phyloP scores from a whole-genome alignment of 805 yeast species.

The Cyberlindnera samutprakarnensis region DNA sequence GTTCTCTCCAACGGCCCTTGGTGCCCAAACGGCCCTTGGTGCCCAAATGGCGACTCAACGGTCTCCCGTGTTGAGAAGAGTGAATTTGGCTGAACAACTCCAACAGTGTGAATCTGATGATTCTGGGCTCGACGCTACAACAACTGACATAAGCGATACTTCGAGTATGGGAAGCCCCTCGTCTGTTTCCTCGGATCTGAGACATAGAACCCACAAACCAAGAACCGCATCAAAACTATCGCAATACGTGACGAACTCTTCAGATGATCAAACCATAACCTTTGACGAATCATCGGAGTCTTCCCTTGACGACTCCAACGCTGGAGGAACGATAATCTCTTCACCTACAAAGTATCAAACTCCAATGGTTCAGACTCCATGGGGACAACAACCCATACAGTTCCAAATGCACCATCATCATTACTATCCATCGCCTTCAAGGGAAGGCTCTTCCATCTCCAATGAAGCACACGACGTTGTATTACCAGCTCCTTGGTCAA shows the following conservation, averaged over 20 bases:
- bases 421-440: constrained; percentile 26
- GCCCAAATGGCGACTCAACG: constrained; percentile 19
- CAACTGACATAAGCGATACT: background rate
- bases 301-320: background rate
- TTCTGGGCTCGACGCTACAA: no score
- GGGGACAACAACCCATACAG: constrained; percentile 17
- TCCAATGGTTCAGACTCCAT: constrained; percentile 5
- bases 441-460: constrained; percentile 4
- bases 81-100: constrained; percentile 5
- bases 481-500: constrained; percentile 57
- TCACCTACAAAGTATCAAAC: constrained; percentile 6
- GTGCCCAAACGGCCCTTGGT: constrained; percentile 23
- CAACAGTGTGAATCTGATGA: constrained; percentile 3
- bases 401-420: constrained; percentile 40
- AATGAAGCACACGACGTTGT: constrained; percentile 3
- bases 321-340: constrained; percentile 2
- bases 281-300: no score
- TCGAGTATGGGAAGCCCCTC: constrained; percentile 1
- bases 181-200: constrained; percentile 4
- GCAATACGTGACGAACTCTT: constrained; percentile 7
- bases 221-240: constrained; percentile 11
- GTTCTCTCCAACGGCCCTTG: constrained; percentile 20
- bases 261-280: no score
- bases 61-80: constrained; percentile 9
- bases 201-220: constrained; percentile 10